Percentiles rank a stretch among this genome's conserved stretches.
phyloP scores from a whole-genome alignment of 352 stramenopile species.

The Globisporangium uncinulatum region DNA sequence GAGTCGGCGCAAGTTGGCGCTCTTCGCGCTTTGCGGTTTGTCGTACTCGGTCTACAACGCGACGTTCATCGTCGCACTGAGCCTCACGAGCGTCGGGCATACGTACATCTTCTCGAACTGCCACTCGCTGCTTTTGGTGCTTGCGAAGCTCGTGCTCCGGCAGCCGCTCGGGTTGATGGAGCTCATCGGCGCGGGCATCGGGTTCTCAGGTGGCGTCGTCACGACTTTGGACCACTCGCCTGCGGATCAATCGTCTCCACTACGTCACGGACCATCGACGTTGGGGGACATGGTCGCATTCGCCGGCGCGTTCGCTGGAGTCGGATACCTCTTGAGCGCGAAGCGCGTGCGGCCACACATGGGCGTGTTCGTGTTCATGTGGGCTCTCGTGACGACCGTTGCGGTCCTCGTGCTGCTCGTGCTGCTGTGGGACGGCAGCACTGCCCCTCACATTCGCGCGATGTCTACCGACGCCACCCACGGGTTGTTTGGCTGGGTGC shows the following conservation, averaged over 20 bases:
- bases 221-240: slow-evolving; percentile 28
- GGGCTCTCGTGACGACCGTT: slow-evolving; percentile 27
- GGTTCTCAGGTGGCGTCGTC: slow-evolving; percentile 34
- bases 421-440: slow-evolving; percentile 15
- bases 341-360: slow-evolving; percentile 33
- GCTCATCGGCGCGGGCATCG: slow-evolving; percentile 29
- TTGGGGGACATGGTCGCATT: slow-evolving; percentile 51
- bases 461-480: slow-evolving; percentile 12
- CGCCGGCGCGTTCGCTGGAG: slow-evolving; percentile 36
- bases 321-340: slow-evolving; percentile 39
- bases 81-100: slow-evolving; percentile 45
- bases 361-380: slow-evolving; percentile 38
- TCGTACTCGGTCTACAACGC: slow-evolving; percentile 41
- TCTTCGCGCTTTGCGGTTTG: slow-evolving; percentile 23
- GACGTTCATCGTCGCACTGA: slow-evolving; percentile 46
- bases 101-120: slow-evolving; percentile 56
- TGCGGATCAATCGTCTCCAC: background rate
- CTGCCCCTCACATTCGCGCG: slow-evolving; percentile 2
- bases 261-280: slow-evolving; percentile 4
- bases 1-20: slow-evolving; percentile 9
- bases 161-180: slow-evolving; percentile 29
- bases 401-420: slow-evolving; percentile 26
- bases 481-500: slow-evolving; percentile 40
- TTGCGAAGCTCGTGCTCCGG: slow-evolving; percentile 34
- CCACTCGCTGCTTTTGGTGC: slow-evolving; percentile 49